Evolutionary conservation across 2,329 filamentous ascomycete species (phyloP).

Genomic region (Capronia epimyces): DNA sequence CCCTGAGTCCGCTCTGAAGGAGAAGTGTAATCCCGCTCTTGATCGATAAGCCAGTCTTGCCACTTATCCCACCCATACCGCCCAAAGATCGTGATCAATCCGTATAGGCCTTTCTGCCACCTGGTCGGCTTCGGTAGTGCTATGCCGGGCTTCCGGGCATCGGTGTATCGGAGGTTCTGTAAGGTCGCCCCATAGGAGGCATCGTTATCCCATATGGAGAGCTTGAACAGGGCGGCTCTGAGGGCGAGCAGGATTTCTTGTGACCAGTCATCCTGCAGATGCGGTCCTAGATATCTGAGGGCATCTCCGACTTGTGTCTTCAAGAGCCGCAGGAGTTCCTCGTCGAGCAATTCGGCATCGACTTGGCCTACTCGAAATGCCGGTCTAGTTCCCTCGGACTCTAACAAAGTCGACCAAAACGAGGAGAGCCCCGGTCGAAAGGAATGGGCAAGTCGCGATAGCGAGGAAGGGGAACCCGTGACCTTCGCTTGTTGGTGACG

Average conservation of each 20-base stretch:
- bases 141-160: conserved; percentile 62
- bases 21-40: conserved; percentile 61
- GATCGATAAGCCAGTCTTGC: conserved; percentile 76
- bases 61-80: conserved; percentile 87
- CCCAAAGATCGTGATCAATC: conserved; percentile 77
- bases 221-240: conserved; percentile 79
- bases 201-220: conserved; percentile 94
- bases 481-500: conserved; percentile 38
- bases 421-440: conserved; percentile 47
- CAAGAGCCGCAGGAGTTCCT: conserved; percentile 81
- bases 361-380: conserved; percentile 93
- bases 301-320: conserved; percentile 82
- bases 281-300: conserved; percentile 73
- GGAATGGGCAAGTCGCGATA: conserved; percentile 58
- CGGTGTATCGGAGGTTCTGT: conserved; percentile 85
- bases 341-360: conserved; percentile 89
- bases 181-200: conserved; percentile 89
- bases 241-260: conserved; percentile 76
- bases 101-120: conserved; percentile 80
- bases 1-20: conserved; percentile 45
- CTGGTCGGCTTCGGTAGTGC: conserved; percentile 65
- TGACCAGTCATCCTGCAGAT: conserved; percentile 79
- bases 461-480: conserved; percentile 48
- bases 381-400: conserved; percentile 72
- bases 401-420: conserved; percentile 65